A percentile compares a stretch with the other conserved stretches of the same genome.
phyloP scores from a whole-genome alignment of 768 basidiomycete species.

The Crucibulum laeve region DNA sequence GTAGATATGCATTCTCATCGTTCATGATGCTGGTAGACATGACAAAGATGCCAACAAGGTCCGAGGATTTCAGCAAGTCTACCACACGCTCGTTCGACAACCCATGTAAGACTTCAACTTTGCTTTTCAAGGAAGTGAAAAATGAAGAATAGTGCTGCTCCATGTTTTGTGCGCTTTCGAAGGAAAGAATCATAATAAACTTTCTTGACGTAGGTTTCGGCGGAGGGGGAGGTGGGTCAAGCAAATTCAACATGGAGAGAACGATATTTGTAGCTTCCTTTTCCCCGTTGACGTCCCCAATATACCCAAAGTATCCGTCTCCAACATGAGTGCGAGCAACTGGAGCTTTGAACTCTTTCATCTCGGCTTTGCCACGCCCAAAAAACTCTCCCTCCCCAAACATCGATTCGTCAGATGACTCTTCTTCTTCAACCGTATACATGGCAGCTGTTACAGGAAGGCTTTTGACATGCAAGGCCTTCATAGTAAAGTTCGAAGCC shows the following conservation, averaged over 20 bases:
- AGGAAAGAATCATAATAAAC: slow-evolving; percentile 12
- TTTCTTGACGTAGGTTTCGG: background rate
- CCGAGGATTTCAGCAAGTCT: slow-evolving; percentile 11
- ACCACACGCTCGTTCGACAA: background rate
- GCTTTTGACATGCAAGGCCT: slow-evolving; percentile 23
- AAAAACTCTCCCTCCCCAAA: no score
- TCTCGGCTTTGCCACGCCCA: no score
- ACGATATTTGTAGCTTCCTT: slow-evolving; percentile 15
- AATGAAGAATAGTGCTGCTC: slow-evolving; percentile 8
- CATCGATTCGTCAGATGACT: no score
- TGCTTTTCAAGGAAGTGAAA: slow-evolving; percentile 9
- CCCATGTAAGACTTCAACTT: slow-evolving; percentile 4
- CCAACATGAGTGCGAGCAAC: slow-evolving; percentile 13
- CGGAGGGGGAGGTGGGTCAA: background rate
- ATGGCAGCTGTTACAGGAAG: no score
- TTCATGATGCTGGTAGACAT: slow-evolving; percentile 21
- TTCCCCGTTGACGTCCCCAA: slow-evolving; percentile 18
- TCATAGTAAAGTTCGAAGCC: slow-evolving; percentile 23
- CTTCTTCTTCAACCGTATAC: no score
- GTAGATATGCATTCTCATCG: slow-evolving; percentile 9
- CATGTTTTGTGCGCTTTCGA: slow-evolving; percentile 12
- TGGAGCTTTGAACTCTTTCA: slow-evolving; percentile 16
- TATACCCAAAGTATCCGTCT: slow-evolving; percentile 17
- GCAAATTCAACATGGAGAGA: slow-evolving; percentile 16
- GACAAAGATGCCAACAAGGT: slow-evolving; percentile 22